phyloP scores from a whole-genome alignment of 2,329 filamentous ascomycete species.

The Trichoderma afroharzianum region DNA sequence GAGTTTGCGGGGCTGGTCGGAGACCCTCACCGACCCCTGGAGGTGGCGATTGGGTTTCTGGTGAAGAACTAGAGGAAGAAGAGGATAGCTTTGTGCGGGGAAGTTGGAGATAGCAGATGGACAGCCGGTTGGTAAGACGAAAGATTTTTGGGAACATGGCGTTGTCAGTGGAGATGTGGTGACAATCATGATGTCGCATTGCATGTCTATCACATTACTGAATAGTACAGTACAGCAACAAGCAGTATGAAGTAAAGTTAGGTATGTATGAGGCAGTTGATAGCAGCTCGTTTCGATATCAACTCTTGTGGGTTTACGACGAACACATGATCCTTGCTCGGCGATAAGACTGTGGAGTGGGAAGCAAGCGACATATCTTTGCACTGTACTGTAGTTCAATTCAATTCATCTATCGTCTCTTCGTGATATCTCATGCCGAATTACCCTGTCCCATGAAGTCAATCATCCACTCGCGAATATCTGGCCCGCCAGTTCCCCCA shows the following conservation, averaged over 20 bases:
- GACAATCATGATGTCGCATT: slow-evolving; percentile 1
- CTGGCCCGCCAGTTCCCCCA: not conserved
- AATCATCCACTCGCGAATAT: slow-evolving; percentile 11
- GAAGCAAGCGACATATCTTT: not conserved
- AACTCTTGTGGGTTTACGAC: not conserved
- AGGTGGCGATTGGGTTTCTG: not conserved
- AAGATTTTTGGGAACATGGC: not conserved
- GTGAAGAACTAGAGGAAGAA: not conserved
- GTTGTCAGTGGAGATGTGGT: not conserved
- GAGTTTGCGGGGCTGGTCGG: slow-evolving; percentile 16
- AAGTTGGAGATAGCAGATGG: not conserved
- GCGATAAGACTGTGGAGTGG: not conserved
- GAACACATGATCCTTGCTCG: not conserved
- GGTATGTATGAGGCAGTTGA: not conserved
- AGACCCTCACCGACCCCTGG: slow-evolving; percentile 21
- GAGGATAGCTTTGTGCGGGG: slow-evolving; percentile 5
- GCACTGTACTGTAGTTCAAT: not conserved
- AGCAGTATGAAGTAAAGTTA: not conserved
- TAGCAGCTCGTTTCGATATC: not conserved
- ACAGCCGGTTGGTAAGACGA: not conserved
- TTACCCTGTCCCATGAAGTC: slow-evolving; percentile 7
- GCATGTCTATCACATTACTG: not conserved
- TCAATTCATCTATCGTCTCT: not conserved
- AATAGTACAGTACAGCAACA: not conserved
- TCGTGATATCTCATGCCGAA: not conserved